These are phyloP conservation scores for Penicillium arizonense DNA, from an alignment of 495 filamentous ascomycete species.

Conservation along the genomic window DNA sequence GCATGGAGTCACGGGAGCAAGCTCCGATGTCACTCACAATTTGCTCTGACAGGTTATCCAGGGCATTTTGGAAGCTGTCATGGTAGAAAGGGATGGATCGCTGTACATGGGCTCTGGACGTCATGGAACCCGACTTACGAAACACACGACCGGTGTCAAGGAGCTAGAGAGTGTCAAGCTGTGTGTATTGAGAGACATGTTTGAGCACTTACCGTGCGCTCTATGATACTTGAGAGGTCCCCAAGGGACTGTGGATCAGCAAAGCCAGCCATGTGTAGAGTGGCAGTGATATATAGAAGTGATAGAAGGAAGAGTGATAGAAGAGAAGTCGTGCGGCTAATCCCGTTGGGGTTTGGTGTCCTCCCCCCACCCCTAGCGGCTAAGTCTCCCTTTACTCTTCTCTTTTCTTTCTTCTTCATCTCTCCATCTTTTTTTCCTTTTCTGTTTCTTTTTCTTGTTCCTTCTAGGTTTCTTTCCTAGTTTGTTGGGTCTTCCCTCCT, in stretches of 20 bases:
- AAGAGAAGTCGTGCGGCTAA: constrained; percentile 24
- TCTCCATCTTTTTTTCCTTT: constrained; percentile 15
- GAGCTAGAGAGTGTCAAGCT: constrained; percentile 36
- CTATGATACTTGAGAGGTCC: constrained; percentile 41
- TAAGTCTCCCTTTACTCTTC: constrained; percentile 23
- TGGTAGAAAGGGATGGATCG: constrained; percentile 44
- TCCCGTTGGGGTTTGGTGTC: constrained; percentile 25
- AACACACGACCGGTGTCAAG: constrained; percentile 51
- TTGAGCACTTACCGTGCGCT: constrained; percentile 39
- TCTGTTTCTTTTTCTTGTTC: constrained; percentile 13
- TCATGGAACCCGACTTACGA: constrained; percentile 34
- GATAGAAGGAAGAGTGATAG: neutral
- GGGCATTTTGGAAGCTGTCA: constrained; percentile 45
- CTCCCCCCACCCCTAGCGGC: constrained; percentile 39
- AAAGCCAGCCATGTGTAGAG: constrained; percentile 23
- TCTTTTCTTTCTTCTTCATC: constrained; percentile 19
- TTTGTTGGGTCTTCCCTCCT: constrained; percentile 5
- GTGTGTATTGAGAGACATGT: constrained; percentile 1
- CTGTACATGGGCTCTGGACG: constrained; percentile 37
- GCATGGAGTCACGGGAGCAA: neutral
- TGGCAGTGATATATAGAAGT: neutral
- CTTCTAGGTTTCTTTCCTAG: constrained; percentile 19
- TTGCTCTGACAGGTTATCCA: constrained; percentile 51
- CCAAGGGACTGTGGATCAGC: constrained; percentile 40
- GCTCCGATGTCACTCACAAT: constrained; percentile 41